Evolutionary conservation across 306 rosid genomes (phyloP).

Genomic region (Lupinus albus): DNA sequence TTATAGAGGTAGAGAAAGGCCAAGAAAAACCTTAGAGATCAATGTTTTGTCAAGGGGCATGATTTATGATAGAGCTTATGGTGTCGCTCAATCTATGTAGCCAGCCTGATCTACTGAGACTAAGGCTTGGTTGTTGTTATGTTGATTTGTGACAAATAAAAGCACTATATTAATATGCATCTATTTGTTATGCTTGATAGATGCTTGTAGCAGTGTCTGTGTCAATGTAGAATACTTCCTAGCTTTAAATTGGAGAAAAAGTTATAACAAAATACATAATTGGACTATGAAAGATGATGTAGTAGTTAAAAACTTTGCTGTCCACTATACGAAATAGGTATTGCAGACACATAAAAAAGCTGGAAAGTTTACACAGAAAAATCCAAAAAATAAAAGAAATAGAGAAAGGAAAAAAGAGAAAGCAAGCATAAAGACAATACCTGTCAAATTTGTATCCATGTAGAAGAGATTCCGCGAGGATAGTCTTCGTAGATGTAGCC

Average conservation of each 20-base stretch:
- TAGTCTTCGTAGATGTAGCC: slow-evolving; percentile 97
- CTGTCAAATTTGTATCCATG: slow-evolving; percentile 99
- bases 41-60: no score
- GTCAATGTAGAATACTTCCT: slow-evolving; percentile 29
- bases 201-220: slow-evolving; percentile 26
- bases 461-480: slow-evolving; percentile 88
- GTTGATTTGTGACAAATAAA: slow-evolving; percentile 20
- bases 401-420: background rate
- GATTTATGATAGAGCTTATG: no score
- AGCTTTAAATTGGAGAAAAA: slow-evolving; percentile 27
- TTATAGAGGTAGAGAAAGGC: no score
- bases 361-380: slow-evolving; percentile 8
- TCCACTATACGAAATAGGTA: slow-evolving; percentile 4
- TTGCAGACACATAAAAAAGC: slow-evolving; percentile 3
- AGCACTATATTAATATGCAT: background rate
- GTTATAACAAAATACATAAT: slow-evolving; percentile 6
- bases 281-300: background rate
- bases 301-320: slow-evolving; percentile 6
- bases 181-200: slow-evolving; percentile 25
- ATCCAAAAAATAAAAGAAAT: slow-evolving; percentile 20
- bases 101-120: no score
- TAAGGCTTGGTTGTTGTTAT: no score
- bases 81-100: no score
- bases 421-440: slow-evolving; percentile 46
- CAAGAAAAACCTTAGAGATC: no score